Percentiles rank a stretch among this genome's conserved stretches.
These are phyloP conservation scores for Millerago galiae DNA, from an alignment of 805 yeast species.

Conservation along the genomic window DNA sequence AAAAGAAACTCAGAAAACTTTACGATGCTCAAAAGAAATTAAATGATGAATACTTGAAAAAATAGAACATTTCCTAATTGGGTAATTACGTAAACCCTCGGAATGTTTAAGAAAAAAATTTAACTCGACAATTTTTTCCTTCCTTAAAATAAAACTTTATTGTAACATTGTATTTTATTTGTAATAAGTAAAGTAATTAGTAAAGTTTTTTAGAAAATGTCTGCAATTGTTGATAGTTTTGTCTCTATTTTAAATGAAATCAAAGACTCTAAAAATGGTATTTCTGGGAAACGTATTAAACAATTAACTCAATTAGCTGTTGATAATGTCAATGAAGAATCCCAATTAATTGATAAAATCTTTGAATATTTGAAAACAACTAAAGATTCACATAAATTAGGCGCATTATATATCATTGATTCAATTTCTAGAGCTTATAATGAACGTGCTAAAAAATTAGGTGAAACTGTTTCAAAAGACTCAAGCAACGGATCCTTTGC, in stretches of 20 bases:
- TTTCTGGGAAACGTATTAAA: constrained; percentile 92
- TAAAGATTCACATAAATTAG: constrained; percentile 79
- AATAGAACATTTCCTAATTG: neutral
- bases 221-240: neutral
- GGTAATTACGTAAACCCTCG: neutral
- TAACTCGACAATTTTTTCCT: neutral
- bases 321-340: constrained; percentile 52
- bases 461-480: constrained; percentile 38
- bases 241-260: constrained; percentile 23
- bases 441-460: constrained; percentile 60
- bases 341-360: constrained; percentile 51
- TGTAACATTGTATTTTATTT: too few species aligned
- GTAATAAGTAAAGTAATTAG: neutral
- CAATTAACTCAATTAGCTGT: constrained; percentile 74
- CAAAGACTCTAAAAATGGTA: constrained; percentile 69
- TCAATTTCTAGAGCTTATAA: constrained; percentile 82
- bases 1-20: constrained; percentile 75
- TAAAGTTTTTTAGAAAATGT: neutral
- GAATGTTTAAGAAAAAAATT: neutral
- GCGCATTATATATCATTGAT: constrained; percentile 86
- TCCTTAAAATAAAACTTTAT: neutral
- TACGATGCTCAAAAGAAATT: constrained; percentile 78
- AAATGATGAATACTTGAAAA: constrained; percentile 51
- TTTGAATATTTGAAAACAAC: constrained; percentile 64
- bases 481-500: constrained; percentile 69